Evolutionary conservation across 2,329 filamentous ascomycete species (phyloP), one percentile per base, ranked within the genome.

Genomic region (Podosphaera aphanis): DNA sequence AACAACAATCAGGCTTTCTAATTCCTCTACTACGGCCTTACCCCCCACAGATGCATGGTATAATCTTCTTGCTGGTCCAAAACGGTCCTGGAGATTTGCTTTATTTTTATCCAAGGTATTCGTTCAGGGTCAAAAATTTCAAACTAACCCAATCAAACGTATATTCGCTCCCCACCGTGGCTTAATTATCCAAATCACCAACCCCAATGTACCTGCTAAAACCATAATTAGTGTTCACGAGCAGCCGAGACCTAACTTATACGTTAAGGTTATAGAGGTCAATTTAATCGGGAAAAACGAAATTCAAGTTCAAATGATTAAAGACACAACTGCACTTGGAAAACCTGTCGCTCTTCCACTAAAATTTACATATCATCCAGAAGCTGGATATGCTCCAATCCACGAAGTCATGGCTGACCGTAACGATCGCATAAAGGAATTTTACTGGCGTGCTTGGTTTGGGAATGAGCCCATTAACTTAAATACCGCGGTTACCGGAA

Each of bases 361-460:
- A 53, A 75, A 78, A 59, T 95, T 95, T 67, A 83, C 74, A 4
- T 98, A 98, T 65, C 83, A 86, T 60, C 90, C 90, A 1, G 88
- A 95, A 63, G 80, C 84, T 47, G 90, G 90, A 25, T 98, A 94
- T 60, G 88, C 92, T n/a, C 90, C 90, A 16, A 93, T 98, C 54
- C 80, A 80, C 50, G 90, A 98, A 63, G 81, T 95, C 51, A 98
- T 98, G 90, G 74, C 85, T 31, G 80, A 75, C 46, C 84, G 90
- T 59, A 98, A 98, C 60, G 88, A 98, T 60, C 82, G 84, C 52
- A 95, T 98, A 69, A 98, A 98, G 70, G 83, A 93, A 63, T 98
- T 98, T 62, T 98, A 98, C 71, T 98, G 93, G 77, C 78, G 79
- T 55, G 79, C 92, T 53, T 98, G 90, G 90, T 98, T 98, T 56